These are phyloP conservation scores for Parastagonospora avenae DNA, from an alignment of 2,329 filamentous ascomycete species.

Conservation along the genomic window DNA sequence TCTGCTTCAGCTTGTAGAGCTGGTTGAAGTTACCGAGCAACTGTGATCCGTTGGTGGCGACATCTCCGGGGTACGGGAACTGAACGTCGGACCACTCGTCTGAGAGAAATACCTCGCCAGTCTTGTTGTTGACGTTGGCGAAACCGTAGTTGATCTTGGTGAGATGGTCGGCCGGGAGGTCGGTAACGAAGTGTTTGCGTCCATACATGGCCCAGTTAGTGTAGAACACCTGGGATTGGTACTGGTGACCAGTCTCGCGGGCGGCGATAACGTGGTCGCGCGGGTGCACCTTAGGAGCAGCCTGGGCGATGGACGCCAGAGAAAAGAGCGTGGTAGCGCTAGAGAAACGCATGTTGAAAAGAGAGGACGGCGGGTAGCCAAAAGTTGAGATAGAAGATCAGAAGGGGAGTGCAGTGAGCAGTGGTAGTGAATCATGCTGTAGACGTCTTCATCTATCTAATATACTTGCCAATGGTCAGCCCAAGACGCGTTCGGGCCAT, in stretches of 20 bases:
- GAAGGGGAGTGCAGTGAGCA: not conserved
- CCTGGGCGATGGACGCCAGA: slow-evolving; percentile 20
- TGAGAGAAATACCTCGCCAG: slow-evolving; percentile 65
- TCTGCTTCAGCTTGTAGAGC: slow-evolving; percentile 75
- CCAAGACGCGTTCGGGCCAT: slow-evolving; percentile 4
- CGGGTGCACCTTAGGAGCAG: slow-evolving; percentile 11
- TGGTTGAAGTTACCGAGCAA: slow-evolving; percentile 80
- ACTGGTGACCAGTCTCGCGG: slow-evolving; percentile 46
- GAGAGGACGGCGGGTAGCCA: slow-evolving; percentile 26
- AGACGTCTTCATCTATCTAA: not conserved
- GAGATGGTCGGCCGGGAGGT: slow-evolving; percentile 78
- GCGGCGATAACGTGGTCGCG: slow-evolving; percentile 6
- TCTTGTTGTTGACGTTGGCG: slow-evolving; percentile 79
- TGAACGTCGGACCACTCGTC: slow-evolving; percentile 49
- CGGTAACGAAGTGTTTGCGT: slow-evolving; percentile 79
- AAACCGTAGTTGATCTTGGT: slow-evolving; percentile 92
- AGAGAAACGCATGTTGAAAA: slow-evolving; percentile 27
- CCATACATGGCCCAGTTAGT: slow-evolving; percentile 83
- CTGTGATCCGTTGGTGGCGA: slow-evolving; percentile 69
- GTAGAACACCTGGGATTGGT: slow-evolving; percentile 71
- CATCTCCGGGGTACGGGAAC: slow-evolving; percentile 71
- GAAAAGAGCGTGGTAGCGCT: slow-evolving; percentile 24
- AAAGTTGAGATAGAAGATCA: slow-evolving; percentile 10
- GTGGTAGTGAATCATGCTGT: not conserved
- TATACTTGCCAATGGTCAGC: not conserved